phyloP scores from a whole-genome alignment of 345 rosid species.

The Aquilaria malaccensis region DNA sequence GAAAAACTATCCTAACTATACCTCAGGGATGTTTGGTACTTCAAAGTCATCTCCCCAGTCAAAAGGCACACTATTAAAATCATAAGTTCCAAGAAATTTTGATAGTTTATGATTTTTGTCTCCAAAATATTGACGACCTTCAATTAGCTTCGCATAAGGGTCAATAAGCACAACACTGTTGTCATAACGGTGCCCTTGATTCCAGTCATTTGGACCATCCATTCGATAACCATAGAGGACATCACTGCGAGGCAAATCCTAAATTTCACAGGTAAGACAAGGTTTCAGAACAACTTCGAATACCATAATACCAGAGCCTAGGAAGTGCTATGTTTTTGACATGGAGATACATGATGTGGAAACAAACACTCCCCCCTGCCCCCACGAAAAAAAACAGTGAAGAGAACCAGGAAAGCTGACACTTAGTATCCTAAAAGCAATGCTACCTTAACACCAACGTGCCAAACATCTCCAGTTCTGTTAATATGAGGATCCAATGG shows the following conservation, averaged over 20 bases:
- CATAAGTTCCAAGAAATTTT: slow-evolving; percentile 73
- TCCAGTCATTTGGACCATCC: slow-evolving; percentile 80
- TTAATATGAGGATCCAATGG: slow-evolving; percentile 61
- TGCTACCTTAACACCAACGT: slow-evolving; percentile 66
- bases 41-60: slow-evolving; percentile 76
- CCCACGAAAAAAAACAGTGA: neutral
- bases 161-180: slow-evolving; percentile 53
- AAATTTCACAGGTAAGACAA: slow-evolving; percentile 4
- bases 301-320: neutral
- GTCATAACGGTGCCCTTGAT: slow-evolving; percentile 84
- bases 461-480: slow-evolving; percentile 93
- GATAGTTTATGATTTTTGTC: slow-evolving; percentile 52
- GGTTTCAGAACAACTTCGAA: neutral
- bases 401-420: neutral
- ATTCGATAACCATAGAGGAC: slow-evolving; percentile 83
- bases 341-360: neutral
- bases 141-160: slow-evolving; percentile 87
- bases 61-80: slow-evolving; percentile 70
- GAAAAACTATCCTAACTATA: slow-evolving; percentile 17
- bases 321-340: neutral
- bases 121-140: slow-evolving; percentile 74
- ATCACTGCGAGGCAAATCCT: slow-evolving; percentile 67
- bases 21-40: slow-evolving; percentile 80
- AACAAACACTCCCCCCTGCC: neutral
- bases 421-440: slow-evolving; percentile 11